Evolutionary conservation across 2,329 filamentous ascomycete genomes (phyloP), one percentile per base, ranked within the genome.

Genomic region (Capronia epimyces): DNA sequence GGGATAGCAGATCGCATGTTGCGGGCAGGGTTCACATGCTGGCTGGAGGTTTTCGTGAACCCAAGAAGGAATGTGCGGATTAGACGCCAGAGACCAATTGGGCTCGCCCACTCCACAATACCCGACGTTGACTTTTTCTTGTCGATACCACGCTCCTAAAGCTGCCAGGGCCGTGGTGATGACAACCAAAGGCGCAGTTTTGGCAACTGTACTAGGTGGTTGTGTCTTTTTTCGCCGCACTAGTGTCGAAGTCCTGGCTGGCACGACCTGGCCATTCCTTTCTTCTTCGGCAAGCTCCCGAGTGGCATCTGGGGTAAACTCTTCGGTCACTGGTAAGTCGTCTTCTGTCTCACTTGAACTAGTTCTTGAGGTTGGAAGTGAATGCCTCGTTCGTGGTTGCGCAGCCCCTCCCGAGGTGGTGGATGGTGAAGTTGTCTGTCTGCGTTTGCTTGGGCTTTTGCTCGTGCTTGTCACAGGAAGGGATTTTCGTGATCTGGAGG

Each of bases 51-150:
- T 56, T 8, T 82, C 74, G 43, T 82, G 75, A 7, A 87, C 75
- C 75, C 82, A 87, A 41, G 87, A 82, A 2, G 91, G 90, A 15
- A 95, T 74, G 20, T 80, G 76, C 5, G 56, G 49, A 10, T 85
- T 74, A 24, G 82, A 78, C 9, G 77, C 73, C 46, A 83, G 64
- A 16, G 75, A 76, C 58, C 74, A 77, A 5, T 76, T 79, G 42
- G 81, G 75, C 46, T 83, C 80, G 20, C 86, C 93, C 46, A 95
- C 79, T 10, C 90, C 89, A 66, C 93, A 98, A 65, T 95, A 98
- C 27, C 94, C 93, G 16, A 97, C 88, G 13, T 88, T 86, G n/a
- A 95, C 75, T 75, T 97, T 97, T 69, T 98, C 93, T 65, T 95
- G 88, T 43, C 91, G 79, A 73, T 90, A 98, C 80, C 90, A 93